Base-by-base conservation (phyloP, 2,329 filamentous ascomycete genomes). In the Dothideomycetes sp. region DNA sequence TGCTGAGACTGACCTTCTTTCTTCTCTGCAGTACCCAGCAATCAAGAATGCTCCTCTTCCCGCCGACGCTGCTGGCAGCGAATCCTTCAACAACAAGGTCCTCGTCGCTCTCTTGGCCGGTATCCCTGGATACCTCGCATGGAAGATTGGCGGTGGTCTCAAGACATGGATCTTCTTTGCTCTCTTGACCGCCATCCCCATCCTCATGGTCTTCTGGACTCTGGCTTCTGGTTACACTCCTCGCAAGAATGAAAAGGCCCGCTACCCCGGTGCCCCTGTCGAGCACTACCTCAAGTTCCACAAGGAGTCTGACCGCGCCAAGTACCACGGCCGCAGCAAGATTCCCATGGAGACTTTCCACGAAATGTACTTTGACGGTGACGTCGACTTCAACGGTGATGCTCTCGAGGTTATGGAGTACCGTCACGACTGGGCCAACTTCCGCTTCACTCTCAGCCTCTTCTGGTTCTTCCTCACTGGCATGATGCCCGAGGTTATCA, bases 1-100 rank as follows among this genome's bases (percentile, higher is more conserved):
- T 45, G 44, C n/a, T 31, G 12, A 13, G 10, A 24, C 20, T 24
- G 7, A 12, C 11, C 29, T 32, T 45, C 17, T 32, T 10, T 12
- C 17, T 11, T n/a, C 16, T 15, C 49, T 48, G 50, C 57, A 93
- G 88, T 89, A 78, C 56, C 82, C 85, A 22, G 68, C 86, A 47
- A 96, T 96, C 68, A 84, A 93, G 61, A 96, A 96, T 77, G 84
- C 80, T 34, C 87, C 91, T 50, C 78, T 96, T 30, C 91, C 91
- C 25, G 89, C 88, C 50, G 91, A 98, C 62, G 84, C 78, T 36
- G 69, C 86, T 37, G 84, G 87, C 50, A 79, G 75, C 63, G 86
- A 94, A 52, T 80, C 70, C 64, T 98, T 96, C 78, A 88, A 82
- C 67, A 94, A 91, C 68, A 67, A 71, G 53, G 65, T 82, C 54